Base-by-base conservation (phyloP, 2,329 filamentous ascomycete species). In the Cladobotryum protrusum region DNA sequence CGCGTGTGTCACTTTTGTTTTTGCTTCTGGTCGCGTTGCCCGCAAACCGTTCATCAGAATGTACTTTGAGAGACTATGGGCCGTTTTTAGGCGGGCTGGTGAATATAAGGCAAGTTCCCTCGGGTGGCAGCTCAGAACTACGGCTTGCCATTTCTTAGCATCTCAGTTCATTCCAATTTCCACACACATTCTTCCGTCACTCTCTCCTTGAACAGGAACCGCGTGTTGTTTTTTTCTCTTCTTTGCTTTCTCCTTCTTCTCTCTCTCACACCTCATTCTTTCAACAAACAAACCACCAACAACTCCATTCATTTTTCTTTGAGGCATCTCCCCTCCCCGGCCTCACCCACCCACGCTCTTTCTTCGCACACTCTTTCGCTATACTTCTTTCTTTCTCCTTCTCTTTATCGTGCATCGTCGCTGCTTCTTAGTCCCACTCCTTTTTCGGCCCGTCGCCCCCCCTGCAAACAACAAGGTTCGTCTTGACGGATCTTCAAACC, bases 401-500 rank as follows among this genome's bases (percentile, higher is more conserved):
- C 47, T 34, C 32, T 47, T 36, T 43, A 42, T 40, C 52, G 45
- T 47, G 43, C 50, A 19, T 45, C 42, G 14, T 33, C 42, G 42
- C 6, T n/a, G 40, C 42, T 48, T 43, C 47, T 29, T 18, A 2
- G 46, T 41, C 46, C 50, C 50, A 52, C 50, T 48, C 36, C 43
- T 48, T 53, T 48, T 54, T 50, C 40, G 44, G 48, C 45, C 54
- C 47, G 47, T 52, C 50, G 42, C 39, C 50, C 46, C 34, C 46
- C 42, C 43, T 29, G 37, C 18, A 29, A 29, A 29, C 39, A 14
- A 48, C 33, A 24, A 24, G 40, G 40, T 44, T 51, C 33, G 42
- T 13, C 39, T 42, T 29, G 24, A 29, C 24, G 39, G n/a, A 42
- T 20, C 18, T 20, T 35, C 40, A 8, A 29, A 29, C 7, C 24